A percentile compares a stretch with the other conserved stretches of the same genome.
Evolutionary conservation across 2,329 filamentous ascomycete species (phyloP).

Genomic region (Aspergillus aculeatus): DNA sequence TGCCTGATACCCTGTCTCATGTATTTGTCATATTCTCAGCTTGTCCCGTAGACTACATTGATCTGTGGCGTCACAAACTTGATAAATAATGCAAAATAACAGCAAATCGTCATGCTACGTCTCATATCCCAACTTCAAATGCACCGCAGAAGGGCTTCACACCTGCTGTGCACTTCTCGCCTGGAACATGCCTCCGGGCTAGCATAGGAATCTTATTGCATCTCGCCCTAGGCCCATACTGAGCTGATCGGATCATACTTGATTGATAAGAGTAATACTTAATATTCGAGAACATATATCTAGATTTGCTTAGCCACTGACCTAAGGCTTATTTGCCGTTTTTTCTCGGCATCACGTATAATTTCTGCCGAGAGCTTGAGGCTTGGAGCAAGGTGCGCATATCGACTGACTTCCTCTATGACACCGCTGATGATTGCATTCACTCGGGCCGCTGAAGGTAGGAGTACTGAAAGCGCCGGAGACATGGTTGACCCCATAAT

Average conservation of each 20-base stretch:
- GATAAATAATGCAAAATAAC: no score
- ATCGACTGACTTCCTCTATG: conserved; percentile 71
- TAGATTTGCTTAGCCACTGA: conserved; percentile 13
- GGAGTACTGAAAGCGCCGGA: conserved; percentile 65
- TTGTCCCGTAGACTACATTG: neutral
- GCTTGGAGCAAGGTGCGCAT: conserved; percentile 73
- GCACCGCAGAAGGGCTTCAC: no score
- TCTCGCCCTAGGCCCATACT: no score
- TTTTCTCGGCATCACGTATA: conserved; percentile 73
- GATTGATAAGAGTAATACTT: no score
- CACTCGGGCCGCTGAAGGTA: conserved; percentile 58
- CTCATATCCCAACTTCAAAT: no score
- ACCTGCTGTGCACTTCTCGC: no score
- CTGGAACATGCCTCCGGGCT: no score
- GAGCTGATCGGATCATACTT: no score
- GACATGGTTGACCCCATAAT: conserved; percentile 86
- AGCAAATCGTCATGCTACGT: no score
- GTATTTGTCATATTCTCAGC: neutral
- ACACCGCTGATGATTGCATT: conserved; percentile 77
- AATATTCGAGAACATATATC: neutral
- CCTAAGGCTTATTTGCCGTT: conserved; percentile 54
- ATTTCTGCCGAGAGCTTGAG: conserved; percentile 75
- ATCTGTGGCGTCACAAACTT: no score
- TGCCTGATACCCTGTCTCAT: neutral
- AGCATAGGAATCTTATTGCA: no score